These are phyloP conservation scores for Sugiyamaella lignohabitans DNA, from an alignment of 805 yeast genomes.

Conservation along the genomic window DNA sequence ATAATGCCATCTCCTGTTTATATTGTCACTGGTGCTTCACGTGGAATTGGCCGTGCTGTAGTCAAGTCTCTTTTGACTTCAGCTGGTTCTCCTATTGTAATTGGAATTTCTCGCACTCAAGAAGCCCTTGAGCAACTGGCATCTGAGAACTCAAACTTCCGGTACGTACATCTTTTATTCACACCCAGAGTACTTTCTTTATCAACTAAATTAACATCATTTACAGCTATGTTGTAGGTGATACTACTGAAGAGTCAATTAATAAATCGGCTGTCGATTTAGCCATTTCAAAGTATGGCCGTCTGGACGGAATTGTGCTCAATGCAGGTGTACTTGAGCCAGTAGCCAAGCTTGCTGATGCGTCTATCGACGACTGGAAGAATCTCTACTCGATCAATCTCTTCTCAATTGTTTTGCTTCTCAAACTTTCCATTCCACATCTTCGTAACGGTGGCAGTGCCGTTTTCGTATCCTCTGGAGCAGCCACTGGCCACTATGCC, in stretches of 20 bases:
- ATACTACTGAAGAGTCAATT: constrained; percentile 39
- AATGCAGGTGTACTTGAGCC: constrained; percentile 81
- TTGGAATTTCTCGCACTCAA: constrained; percentile 68
- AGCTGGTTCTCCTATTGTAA: constrained; percentile 36
- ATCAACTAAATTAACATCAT: neutral
- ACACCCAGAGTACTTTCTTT: neutral
- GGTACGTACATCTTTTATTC: constrained; percentile 12
- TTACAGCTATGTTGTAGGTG: constrained; percentile 41
- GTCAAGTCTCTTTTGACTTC: constrained; percentile 45
- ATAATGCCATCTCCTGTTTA: constrained; percentile 13
- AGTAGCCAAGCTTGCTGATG: constrained; percentile 47
- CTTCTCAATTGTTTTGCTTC: constrained; percentile 63
- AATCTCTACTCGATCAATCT: constrained; percentile 66
- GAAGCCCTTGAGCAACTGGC: constrained; percentile 41
- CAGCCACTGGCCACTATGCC: constrained; percentile 53
- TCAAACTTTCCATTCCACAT: constrained; percentile 49
- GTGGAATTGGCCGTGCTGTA: constrained; percentile 73
- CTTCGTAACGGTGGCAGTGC: constrained; percentile 55
- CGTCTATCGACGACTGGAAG: constrained; percentile 55
- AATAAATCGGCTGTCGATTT: constrained; percentile 35
- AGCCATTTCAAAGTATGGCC: constrained; percentile 44
- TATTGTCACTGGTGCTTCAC: constrained; percentile 35
- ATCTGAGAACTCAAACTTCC: constrained; percentile 29
- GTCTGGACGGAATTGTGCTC: constrained; percentile 48
- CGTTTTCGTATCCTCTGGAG: constrained; percentile 86